These are phyloP conservation scores for Phalaenopsis hybrid DNA, from an alignment of 116 monocot genomes.

Conservation along the genomic window DNA sequence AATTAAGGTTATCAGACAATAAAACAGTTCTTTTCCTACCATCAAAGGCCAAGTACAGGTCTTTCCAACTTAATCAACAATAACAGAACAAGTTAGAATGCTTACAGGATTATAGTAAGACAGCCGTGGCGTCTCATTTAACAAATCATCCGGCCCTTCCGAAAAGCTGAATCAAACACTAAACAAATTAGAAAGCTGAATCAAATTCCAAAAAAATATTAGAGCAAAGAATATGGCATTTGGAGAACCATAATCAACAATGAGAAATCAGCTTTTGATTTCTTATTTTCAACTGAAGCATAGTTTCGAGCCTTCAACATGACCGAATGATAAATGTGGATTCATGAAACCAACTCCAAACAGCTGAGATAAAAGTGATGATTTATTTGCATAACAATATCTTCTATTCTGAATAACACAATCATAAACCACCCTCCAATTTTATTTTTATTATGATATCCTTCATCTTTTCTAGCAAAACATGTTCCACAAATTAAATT, in stretches of 20 bases:
- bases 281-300: too few species aligned
- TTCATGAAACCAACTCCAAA: too few species aligned
- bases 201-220: background rate
- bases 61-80: background rate
- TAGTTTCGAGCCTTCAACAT: too few species aligned
- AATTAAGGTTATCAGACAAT: background rate
- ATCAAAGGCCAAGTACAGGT: background rate
- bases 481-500: background rate
- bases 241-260: background rate
- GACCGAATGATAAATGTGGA: too few species aligned
- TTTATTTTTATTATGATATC: background rate
- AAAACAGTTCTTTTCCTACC: background rate
- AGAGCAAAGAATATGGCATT: background rate
- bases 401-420: too few species aligned
- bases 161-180: slow-evolving; percentile 4
- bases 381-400: too few species aligned
- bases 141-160: background rate
- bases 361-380: too few species aligned
- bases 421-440: too few species aligned
- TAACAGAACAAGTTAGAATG: background rate
- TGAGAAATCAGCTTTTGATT: background rate
- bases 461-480: background rate
- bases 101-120: slow-evolving; percentile 9
- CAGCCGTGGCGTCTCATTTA: slow-evolving; percentile 11
- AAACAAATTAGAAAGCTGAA: background rate